Evolutionary conservation across 495 filamentous ascomycete genomes (phyloP).

Genomic region (Penicillium diatomitis): DNA sequence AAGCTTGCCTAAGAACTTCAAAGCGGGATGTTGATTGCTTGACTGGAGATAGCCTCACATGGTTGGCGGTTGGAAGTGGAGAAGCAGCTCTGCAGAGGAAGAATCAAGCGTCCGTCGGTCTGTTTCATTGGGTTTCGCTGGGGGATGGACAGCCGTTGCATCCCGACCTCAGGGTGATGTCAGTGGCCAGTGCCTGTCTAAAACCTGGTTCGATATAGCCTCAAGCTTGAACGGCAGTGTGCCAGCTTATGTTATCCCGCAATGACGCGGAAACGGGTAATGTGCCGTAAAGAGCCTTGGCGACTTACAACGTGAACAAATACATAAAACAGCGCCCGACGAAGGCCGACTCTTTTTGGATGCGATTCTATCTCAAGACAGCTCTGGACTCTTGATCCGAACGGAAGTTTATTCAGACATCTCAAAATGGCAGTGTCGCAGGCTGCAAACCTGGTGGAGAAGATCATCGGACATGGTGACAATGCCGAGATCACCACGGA

Average conservation of each 20-base stretch:
- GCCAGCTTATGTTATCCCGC: neutral
- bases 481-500: constrained; percentile 20
- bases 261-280: neutral
- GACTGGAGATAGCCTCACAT: too few relatives aligned
- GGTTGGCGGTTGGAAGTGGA: too few relatives aligned
- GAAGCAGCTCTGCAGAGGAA: too few relatives aligned
- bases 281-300: neutral
- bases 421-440: constrained; percentile 49
- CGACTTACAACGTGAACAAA: too few relatives aligned
- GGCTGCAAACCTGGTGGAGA: constrained; percentile 55
- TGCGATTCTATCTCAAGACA: too few relatives aligned
- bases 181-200: neutral
- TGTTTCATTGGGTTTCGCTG: too few relatives aligned
- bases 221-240: neutral
- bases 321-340: too few relatives aligned
- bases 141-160: neutral
- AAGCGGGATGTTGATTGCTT: too few relatives aligned
- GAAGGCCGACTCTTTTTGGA: too few relatives aligned
- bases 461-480: constrained; percentile 52
- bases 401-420: neutral
- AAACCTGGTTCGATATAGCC: neutral
- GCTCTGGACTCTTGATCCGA: neutral
- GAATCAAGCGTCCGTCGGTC: too few relatives aligned
- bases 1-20: too few relatives aligned
- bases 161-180: constrained; percentile 3